phyloP scores from a whole-genome alignment of 2,329 filamentous ascomycete species.

The Emericellopsis cladophorae region DNA sequence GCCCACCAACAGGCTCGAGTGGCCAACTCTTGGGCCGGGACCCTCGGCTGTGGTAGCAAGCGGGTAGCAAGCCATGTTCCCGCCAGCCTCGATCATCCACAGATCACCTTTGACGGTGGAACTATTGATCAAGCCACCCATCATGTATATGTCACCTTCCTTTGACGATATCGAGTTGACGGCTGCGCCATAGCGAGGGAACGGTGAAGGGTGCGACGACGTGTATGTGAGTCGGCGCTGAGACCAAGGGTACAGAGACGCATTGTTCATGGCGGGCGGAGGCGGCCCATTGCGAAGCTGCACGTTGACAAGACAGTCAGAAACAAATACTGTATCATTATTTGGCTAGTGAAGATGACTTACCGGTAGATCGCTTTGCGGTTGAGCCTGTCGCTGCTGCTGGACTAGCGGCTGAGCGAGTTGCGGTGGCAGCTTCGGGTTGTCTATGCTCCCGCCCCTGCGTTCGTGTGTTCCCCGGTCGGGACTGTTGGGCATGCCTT shows the following conservation, averaged over 20 bases:
- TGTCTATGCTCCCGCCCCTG: slow-evolving; percentile 36
- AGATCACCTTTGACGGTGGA: slow-evolving; percentile 93
- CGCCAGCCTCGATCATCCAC: slow-evolving; percentile 92
- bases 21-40: slow-evolving; percentile 86
- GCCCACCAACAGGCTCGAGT: slow-evolving; percentile 85
- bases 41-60: slow-evolving; percentile 87
- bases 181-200: slow-evolving; percentile 92
- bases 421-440: slow-evolving; percentile 22
- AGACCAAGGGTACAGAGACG: slow-evolving; percentile 91
- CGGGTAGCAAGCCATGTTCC: slow-evolving; percentile 80
- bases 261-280: slow-evolving; percentile 46
- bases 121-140: slow-evolving; percentile 92
- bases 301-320: slow-evolving; percentile 1
- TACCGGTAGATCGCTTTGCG: slow-evolving; percentile 22
- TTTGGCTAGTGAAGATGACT: slow-evolving; percentile 9
- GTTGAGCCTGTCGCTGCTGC: slow-evolving; percentile 12
- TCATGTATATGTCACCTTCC: slow-evolving; percentile 93
- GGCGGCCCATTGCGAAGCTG: slow-evolving; percentile 44
- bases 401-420: slow-evolving; percentile 14
- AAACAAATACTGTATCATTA: neutral
- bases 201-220: slow-evolving; percentile 70
- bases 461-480: slow-evolving; percentile 46
- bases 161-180: slow-evolving; percentile 89
- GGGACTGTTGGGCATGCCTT: slow-evolving; percentile 44
- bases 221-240: slow-evolving; percentile 80